A percentile compares a stretch with the other conserved stretches of the same genome.
phyloP scores from a whole-genome alignment of 768 basidiomycete species.

The Coprinopsis cinerea region DNA sequence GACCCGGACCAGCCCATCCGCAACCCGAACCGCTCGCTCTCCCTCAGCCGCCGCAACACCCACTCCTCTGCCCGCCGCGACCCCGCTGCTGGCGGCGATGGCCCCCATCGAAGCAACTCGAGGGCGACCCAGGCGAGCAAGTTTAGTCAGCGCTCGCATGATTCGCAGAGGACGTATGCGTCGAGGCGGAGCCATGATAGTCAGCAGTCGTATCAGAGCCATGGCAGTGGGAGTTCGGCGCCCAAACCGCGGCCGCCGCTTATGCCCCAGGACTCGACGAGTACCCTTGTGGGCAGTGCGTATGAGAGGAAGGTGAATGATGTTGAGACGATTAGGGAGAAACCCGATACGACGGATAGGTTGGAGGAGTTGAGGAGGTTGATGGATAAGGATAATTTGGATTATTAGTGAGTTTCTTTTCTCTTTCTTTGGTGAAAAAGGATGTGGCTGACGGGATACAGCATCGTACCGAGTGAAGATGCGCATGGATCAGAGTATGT shows the following conservation, averaged over 20 bases:
- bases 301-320: slow-evolving; percentile 66
- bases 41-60: too few relatives aligned
- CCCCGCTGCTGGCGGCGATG: slow-evolving; percentile 8
- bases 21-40: too few relatives aligned
- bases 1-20: background rate
- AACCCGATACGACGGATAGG: slow-evolving; percentile 52
- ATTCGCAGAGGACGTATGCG: too few relatives aligned
- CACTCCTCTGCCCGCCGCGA: too few relatives aligned
- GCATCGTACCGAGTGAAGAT: slow-evolving; percentile 74
- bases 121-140: slow-evolving; percentile 29
- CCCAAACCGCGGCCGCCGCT: slow-evolving; percentile 33
- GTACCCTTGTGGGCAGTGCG: slow-evolving; percentile 72
- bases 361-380: slow-evolving; percentile 56
- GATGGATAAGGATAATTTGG: slow-evolving; percentile 63
- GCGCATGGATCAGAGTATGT: slow-evolving; percentile 84
- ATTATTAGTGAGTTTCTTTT: slow-evolving; percentile 61
- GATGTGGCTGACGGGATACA: too few relatives aligned
- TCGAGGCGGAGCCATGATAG: slow-evolving; percentile 23
- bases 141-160: too few relatives aligned
- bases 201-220: slow-evolving; percentile 25
- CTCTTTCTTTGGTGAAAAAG: too few relatives aligned
- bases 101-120: slow-evolving; percentile 26
- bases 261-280: slow-evolving; percentile 55
- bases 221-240: slow-evolving; percentile 21
- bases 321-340: slow-evolving; percentile 45